Base-by-base conservation (phyloP, 345 rosid species). In the Salix koriyanagi region DNA sequence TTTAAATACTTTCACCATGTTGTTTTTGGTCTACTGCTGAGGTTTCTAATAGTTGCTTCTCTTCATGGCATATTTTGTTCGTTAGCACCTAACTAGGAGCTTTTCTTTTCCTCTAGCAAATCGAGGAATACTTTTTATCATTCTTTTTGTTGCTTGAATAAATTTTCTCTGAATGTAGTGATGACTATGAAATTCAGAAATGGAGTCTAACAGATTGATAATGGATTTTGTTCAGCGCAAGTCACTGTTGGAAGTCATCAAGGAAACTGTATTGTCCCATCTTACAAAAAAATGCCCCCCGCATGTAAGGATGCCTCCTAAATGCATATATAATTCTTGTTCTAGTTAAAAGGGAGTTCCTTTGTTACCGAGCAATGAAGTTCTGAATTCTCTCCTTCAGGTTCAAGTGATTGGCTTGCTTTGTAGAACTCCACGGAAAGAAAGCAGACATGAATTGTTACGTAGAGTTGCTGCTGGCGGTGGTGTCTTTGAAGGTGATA, bases 401-500 rank as follows among this genome's bases (percentile, higher is more conserved):
- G 93, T 95, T 84, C 98, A 90, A 76, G 98, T 95, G 87, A 78
- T 95, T 82, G 99, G 97, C 75, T 87, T 95, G 83, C 98, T 91
- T 42, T 93, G 98, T 85, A 87, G 97, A 93, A 93, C 96, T 32
- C 96, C 97, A 6, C 83, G 83, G 60, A 93, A 93, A 78, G 96
- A 93, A 18, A 91, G 97, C 85, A 88, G 99, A 76, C 92, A 91
- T 41, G 97, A 95, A 85, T 86, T 95, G 25, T 76, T 95, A 77
- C 93, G 99, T 48, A 87, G 98, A 75, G 98, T 95, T 68, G 99
- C 97, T 19, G 97, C 92, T 18, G 99, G 96, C 70, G 98, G 99
- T 21, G 99, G 99, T n/a, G 91, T 81, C 26, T 93, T 95, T 78
- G 79, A 90, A 82, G 78, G 90, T 80, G 86, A 85, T 69, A 83